Percentiles rank a stretch among this genome's conserved stretches.
Conservation (phyloP, 2,329 filamentous ascomycete species). For the Fusarium kyushuense region DNA sequence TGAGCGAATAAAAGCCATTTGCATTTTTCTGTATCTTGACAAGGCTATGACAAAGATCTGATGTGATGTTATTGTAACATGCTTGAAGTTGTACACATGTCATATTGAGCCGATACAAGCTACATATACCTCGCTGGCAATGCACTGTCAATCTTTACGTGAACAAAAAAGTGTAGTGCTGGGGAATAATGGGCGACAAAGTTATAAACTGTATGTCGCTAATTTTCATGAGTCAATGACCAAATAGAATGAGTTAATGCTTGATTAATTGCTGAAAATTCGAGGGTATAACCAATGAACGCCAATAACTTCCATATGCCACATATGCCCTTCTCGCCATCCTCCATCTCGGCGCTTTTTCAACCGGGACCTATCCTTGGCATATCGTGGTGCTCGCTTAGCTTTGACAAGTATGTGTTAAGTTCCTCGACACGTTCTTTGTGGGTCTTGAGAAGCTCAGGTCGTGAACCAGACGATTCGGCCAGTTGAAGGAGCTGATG, state of each 20-base stretch:
- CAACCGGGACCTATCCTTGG: slow-evolving; percentile 73
- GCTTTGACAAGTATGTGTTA: slow-evolving; percentile 89
- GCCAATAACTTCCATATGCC: slow-evolving; percentile 42
- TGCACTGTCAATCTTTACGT: background rate
- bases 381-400: slow-evolving; percentile 99
- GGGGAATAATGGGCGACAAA: background rate
- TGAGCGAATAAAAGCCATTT: slow-evolving; percentile 35
- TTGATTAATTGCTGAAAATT: slow-evolving; percentile 4
- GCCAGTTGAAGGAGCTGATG: slow-evolving; percentile 82
- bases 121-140: background rate
- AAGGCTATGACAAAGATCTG: fast-evolving
- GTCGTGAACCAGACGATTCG: slow-evolving; percentile 66
- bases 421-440: slow-evolving; percentile 96
- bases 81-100: background rate
- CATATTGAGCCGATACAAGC: background rate
- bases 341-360: slow-evolving; percentile 17
- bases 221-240: background rate
- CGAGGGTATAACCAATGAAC: slow-evolving; percentile 46
- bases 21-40: slow-evolving; percentile 4
- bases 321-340: background rate
- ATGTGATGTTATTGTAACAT: background rate
- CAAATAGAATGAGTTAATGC: background rate
- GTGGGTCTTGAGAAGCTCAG: slow-evolving; percentile 93
- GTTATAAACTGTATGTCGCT: background rate
- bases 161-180: background rate